Evolutionary conservation across 805 yeast genomes (phyloP).

Genomic region (Maudiozyma serrabonitensis): DNA sequence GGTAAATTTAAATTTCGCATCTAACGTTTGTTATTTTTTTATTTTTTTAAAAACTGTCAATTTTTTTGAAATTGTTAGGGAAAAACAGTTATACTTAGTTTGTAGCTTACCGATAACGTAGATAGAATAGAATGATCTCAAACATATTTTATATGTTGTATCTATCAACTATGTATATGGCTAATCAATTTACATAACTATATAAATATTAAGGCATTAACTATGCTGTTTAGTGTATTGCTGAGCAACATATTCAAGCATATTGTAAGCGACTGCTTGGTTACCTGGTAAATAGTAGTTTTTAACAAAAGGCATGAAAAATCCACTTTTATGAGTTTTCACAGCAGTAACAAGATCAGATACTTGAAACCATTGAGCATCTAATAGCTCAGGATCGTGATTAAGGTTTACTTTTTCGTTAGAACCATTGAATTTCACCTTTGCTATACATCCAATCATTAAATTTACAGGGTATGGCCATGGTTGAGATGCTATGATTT

Average conservation of each 20-base stretch:
- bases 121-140: too few relatives aligned
- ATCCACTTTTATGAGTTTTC: conserved; percentile 15
- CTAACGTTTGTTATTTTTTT: too few relatives aligned
- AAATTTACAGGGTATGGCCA: conserved; percentile 96
- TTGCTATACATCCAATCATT: conserved; percentile 86
- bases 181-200: too few relatives aligned
- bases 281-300: conserved; percentile 23
- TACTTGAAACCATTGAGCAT: conserved; percentile 76
- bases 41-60: too few relatives aligned
- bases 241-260: conserved; percentile 11
- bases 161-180: too few relatives aligned
- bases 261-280: conserved; percentile 24
- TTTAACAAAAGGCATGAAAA: conserved; percentile 14
- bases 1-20: too few relatives aligned
- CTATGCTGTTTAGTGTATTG: too few relatives aligned
- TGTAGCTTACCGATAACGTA: too few relatives aligned
- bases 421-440: conserved; percentile 58
- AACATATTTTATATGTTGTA: too few relatives aligned
- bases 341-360: conserved; percentile 38
- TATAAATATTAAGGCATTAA: too few relatives aligned
- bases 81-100: too few relatives aligned
- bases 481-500: conserved; percentile 71
- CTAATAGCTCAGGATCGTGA: conserved; percentile 78
- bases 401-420: conserved; percentile 60
- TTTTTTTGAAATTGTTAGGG: too few relatives aligned